Conservation (phyloP, 2,329 filamentous ascomycete species). For the Xylaria sp. region DNA sequence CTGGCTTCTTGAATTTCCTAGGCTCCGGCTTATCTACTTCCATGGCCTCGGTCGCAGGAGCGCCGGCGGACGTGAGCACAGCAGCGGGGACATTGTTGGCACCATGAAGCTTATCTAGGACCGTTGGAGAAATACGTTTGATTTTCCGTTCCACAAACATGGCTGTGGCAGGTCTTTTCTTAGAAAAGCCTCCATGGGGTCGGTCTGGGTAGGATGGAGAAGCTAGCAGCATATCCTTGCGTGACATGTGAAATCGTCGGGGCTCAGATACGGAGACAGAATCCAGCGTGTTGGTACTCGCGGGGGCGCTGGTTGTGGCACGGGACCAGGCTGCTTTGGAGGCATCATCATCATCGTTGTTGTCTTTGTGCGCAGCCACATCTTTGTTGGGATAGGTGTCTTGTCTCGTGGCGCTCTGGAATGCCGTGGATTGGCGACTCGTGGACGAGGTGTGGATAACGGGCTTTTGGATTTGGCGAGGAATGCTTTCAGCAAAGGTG, state of each 20-base stretch:
- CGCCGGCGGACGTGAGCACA: constrained; percentile 12
- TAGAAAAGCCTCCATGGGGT: constrained; percentile 50
- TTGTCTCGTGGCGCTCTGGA: constrained; percentile 39
- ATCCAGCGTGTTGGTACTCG: constrained; percentile 9
- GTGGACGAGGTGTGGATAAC: constrained; percentile 61
- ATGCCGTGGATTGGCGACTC: constrained; percentile 48
- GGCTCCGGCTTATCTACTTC: constrained; percentile 41
- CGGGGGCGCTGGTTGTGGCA: neutral
- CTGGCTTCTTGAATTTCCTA: constrained; percentile 50
- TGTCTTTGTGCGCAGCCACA: constrained; percentile 8
- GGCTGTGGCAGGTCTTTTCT: constrained; percentile 57
- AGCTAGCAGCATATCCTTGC: constrained; percentile 54
- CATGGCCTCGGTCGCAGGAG: constrained; percentile 35
- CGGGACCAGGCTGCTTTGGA: constrained; percentile 14
- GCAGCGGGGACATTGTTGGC: constrained; percentile 29
- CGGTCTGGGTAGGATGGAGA: constrained; percentile 40
- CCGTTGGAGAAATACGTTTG: constrained; percentile 45
- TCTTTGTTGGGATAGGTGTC: constrained; percentile 25
- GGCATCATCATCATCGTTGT: constrained; percentile 33
- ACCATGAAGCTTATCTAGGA: constrained; percentile 39
- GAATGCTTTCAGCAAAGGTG: constrained; percentile 42
- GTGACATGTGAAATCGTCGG: constrained; percentile 66
- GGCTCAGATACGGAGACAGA: constrained; percentile 49
- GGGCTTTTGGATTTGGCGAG: constrained; percentile 48
- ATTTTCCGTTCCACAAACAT: constrained; percentile 66